Base-by-base conservation (phyloP, 139 green algal genomes). In the Chlorella vulgaris region DNA sequence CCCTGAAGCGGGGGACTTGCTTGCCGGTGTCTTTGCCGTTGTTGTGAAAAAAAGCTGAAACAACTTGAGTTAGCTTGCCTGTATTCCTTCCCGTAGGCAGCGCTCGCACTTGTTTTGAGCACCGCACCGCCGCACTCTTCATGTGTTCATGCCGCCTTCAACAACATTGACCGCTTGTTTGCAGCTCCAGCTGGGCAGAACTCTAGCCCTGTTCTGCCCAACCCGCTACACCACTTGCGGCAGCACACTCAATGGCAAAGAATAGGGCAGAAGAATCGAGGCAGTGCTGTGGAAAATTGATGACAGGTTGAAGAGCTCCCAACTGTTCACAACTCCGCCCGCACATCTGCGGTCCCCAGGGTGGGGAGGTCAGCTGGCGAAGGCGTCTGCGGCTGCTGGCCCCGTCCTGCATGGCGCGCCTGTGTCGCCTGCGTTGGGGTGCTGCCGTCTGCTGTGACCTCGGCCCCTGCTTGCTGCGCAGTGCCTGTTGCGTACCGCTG, bases 401-500 rank as follows among this genome's bases (percentile, higher is more conserved):
- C 39, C 3, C 7, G 8, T n/a, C n/a, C n/a, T n/a, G n/a, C n/a
- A n/a, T n/a, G n/a, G n/a, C n/a, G n/a, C n/a, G n/a, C n/a, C n/a
- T n/a, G n/a, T n/a, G n/a, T n/a, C n/a, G n/a, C n/a, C n/a, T n/a
- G n/a, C n/a, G n/a, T n/a, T n/a, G n/a, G n/a, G n/a, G n/a, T n/a
- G n/a, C n/a, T 50, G 35, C 21, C 69, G 43, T n/a, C 42, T 24
- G 4, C 42, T 40, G 42, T 8, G 69, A 29, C 29, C 4, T 13
- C 7, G 26, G 1, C 5, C 4, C 69, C 42, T 15, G 22, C 69
- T 21, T 28, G 38, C 69, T 38, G 42, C 39, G 29, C 8, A 43
- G 51, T 33, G 42, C 74, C 15, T 42, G 51, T 40, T 18, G 74
- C 66, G 43, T 83, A 86, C 22, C 82, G 73, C 58, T 86, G 80